Percentiles rank a stretch among this genome's conserved stretches.
phyloP scores from a whole-genome alignment of 2,329 filamentous ascomycete genomes.

The Fonsecaea pedrosoi region DNA sequence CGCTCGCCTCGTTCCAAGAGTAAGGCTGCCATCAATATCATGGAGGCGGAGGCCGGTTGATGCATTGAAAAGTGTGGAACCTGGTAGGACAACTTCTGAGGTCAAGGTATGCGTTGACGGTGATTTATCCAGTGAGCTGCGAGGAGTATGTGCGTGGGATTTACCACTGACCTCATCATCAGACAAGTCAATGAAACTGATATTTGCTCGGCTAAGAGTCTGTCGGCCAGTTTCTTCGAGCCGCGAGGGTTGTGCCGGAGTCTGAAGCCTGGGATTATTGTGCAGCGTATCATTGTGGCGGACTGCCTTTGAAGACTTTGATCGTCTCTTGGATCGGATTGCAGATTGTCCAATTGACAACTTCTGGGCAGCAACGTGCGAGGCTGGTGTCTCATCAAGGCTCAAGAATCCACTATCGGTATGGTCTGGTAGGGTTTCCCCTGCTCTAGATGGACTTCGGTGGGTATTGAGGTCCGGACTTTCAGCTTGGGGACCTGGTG shows the following conservation, averaged over 20 bases:
- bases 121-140: background rate
- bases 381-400: background rate
- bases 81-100: background rate
- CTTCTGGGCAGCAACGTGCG: constrained; percentile 4
- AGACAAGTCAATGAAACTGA: constrained; percentile 27
- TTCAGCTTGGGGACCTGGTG: background rate
- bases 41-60: background rate
- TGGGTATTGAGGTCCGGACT: background rate
- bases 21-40: background rate
- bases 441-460: background rate
- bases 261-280: background rate
- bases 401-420: background rate
- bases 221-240: background rate
- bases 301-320: background rate
- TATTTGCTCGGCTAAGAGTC: constrained; percentile 5
- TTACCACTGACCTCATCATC: constrained; percentile 17
- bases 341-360: background rate
- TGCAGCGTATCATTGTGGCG: background rate
- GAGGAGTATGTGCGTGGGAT: background rate
- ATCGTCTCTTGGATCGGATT: background rate
- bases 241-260: background rate
- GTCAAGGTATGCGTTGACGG: background rate
- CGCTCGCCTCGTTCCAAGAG: background rate
- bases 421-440: background rate
- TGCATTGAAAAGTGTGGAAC: background rate